A percentile compares a stretch with the other conserved stretches of the same genome.
phyloP scores from a whole-genome alignment of 129 eudicot genomes.

The Saposhnikovia divaricata region DNA sequence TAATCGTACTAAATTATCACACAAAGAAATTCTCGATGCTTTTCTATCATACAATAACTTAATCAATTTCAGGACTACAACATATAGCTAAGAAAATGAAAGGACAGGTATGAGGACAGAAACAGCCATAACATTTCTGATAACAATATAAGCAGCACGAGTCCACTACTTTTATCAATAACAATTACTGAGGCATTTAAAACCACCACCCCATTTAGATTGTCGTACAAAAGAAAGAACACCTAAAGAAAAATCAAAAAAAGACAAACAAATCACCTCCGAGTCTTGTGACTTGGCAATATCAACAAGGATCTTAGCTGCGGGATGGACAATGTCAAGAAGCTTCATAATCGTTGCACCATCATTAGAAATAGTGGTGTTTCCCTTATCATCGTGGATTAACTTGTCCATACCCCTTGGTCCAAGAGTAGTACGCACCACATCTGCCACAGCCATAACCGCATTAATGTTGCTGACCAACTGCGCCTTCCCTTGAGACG shows the following conservation, averaged over 20 bases:
- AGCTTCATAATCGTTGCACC: constrained; percentile 99
- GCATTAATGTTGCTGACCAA: constrained; percentile 91
- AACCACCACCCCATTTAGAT: background rate
- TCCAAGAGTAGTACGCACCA: constrained; percentile 92
- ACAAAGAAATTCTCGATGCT: background rate
- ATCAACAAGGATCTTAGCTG: constrained; percentile 95
- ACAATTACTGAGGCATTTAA: background rate
- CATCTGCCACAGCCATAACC: constrained; percentile 84
- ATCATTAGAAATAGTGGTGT: constrained; percentile 89
- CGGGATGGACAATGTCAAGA: constrained; percentile 92
- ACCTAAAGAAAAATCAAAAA: background rate
- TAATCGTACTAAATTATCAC: background rate
- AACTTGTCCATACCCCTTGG: constrained; percentile 98
- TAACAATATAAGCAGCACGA: background rate
- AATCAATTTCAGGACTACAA: background rate
- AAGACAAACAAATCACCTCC: constrained; percentile 39
- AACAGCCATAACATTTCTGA: background rate
- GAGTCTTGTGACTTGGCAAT: constrained; percentile 96
- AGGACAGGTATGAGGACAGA: background rate
- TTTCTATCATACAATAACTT: background rate
- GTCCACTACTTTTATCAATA: background rate
- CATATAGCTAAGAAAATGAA: background rate
- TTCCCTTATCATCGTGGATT: constrained; percentile 93
- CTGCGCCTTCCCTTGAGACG: constrained; percentile 95
- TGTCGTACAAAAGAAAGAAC: background rate